phyloP scores from a whole-genome alignment of 139 green algal genomes.

The Gonium pectorale region DNA sequence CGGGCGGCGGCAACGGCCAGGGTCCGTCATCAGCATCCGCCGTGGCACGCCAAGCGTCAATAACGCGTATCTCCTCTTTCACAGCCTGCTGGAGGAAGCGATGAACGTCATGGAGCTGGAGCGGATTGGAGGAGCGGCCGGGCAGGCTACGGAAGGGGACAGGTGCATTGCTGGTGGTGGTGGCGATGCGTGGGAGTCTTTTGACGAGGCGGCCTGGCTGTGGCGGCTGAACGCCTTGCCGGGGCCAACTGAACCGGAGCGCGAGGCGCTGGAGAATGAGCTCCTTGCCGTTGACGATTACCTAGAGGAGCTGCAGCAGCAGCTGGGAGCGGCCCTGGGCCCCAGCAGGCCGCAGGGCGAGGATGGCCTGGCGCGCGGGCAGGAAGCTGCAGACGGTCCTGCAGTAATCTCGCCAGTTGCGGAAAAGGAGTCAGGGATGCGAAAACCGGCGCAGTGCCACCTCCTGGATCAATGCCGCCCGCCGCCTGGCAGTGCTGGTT shows the following conservation, averaged over 20 bases:
- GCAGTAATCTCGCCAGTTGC: too few species aligned
- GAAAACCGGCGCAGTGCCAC: too few species aligned
- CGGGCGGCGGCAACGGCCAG: background rate
- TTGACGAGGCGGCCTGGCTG: background rate
- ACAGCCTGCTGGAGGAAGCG: constrained; percentile 2
- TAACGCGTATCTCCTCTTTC: constrained; percentile 35
- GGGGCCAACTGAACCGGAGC: constrained; percentile 4
- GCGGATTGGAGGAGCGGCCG: background rate
- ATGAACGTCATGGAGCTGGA: background rate
- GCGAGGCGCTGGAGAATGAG: constrained; percentile 20
- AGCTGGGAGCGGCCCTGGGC: too few species aligned
- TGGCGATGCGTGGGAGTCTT: background rate
- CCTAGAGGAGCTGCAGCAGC: background rate
- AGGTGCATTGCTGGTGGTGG: background rate
- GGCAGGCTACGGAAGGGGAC: too few species aligned
- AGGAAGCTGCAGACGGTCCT: too few species aligned
- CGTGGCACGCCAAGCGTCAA: constrained; percentile 31
- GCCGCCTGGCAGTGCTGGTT: too few species aligned
- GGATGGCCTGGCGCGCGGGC: too few species aligned
- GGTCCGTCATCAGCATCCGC: constrained; percentile 34
- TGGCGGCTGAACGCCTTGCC: background rate
- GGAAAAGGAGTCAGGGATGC: too few species aligned
- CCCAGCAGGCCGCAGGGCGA: too few species aligned
- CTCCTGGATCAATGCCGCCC: too few species aligned
- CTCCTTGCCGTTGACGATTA: background rate